Conservation (phyloP, 1,284 basidiomycete genomes). For the Gomphus bonarii region DNA sequence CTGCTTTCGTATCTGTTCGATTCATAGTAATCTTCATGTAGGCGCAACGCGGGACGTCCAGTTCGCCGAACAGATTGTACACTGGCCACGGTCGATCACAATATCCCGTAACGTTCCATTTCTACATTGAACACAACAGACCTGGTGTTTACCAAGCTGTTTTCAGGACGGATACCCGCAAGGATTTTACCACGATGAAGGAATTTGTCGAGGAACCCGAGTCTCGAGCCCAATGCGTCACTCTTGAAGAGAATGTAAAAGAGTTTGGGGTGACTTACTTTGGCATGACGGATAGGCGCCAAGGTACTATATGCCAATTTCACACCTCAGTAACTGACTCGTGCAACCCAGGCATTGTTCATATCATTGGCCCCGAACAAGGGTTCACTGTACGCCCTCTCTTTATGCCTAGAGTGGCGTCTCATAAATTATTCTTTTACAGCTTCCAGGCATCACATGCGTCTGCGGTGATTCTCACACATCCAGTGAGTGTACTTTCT, state of each 20-base stretch:
- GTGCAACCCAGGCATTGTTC: constrained; percentile 68
- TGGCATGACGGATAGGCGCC: constrained; percentile 83
- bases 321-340: background rate
- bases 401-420: background rate
- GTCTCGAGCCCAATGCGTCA: constrained; percentile 83
- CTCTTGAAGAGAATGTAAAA: constrained; percentile 91
- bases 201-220: constrained; percentile 85
- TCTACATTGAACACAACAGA: background rate
- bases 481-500: constrained; percentile 46
- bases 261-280: constrained; percentile 95
- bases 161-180: constrained; percentile 75
- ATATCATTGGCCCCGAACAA: constrained; percentile 94
- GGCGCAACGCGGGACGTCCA: constrained; percentile 69
- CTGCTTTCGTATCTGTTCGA: background rate
- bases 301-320: constrained; percentile 41
- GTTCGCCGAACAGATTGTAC: constrained; percentile 92
- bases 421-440: constrained; percentile 6
- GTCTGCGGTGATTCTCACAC: constrained; percentile 97
- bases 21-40: constrained; percentile 19
- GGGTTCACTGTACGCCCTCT: constrained; percentile 69
- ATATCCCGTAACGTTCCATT: constrained; percentile 72
- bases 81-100: constrained; percentile 91
- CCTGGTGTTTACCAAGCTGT: background rate
- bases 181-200: constrained; percentile 68
- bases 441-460: constrained; percentile 91